Conservation (phyloP, 202 grass and related monocot genomes). For the Zizania palustris region DNA sequence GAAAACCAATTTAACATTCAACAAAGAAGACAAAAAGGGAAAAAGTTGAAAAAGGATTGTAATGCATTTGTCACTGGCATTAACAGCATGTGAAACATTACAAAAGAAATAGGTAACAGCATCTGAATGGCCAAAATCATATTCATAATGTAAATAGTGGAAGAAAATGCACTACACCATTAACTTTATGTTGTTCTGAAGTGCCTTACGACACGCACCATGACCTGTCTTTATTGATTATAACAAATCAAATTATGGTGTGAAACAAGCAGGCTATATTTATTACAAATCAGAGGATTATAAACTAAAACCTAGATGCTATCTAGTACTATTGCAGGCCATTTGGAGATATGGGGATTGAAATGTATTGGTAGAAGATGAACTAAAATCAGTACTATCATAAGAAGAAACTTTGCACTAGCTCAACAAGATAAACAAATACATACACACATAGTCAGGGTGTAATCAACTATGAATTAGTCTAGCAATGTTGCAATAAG, state of each 20-base stretch:
- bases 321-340: not conserved
- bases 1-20: constrained; percentile 32
- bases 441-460: not conserved
- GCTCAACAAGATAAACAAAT: constrained; percentile 8
- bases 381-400: constrained; percentile 5
- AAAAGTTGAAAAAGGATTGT: not conserved
- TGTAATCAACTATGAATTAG: not conserved
- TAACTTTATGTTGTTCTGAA: constrained; percentile 3
- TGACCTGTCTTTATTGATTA: not conserved
- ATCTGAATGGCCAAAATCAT: not conserved
- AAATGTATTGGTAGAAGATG: not conserved
- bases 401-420: not conserved
- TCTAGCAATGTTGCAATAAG: not conserved
- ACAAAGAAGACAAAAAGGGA: constrained; percentile 15
- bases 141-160: not conserved
- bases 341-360: not conserved
- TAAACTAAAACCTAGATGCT: not conserved
- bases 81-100: constrained; percentile 12
- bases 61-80: not conserved
- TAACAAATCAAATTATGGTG: constrained; percentile 17
- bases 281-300: not conserved
- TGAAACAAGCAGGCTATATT: constrained; percentile 3
- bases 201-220: constrained; percentile 11
- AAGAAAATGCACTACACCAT: constrained; percentile 24
- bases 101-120: constrained; percentile 19